Conservation (phyloP, 129 eudicot species). For the Helichrysum umbraculigerum region DNA sequence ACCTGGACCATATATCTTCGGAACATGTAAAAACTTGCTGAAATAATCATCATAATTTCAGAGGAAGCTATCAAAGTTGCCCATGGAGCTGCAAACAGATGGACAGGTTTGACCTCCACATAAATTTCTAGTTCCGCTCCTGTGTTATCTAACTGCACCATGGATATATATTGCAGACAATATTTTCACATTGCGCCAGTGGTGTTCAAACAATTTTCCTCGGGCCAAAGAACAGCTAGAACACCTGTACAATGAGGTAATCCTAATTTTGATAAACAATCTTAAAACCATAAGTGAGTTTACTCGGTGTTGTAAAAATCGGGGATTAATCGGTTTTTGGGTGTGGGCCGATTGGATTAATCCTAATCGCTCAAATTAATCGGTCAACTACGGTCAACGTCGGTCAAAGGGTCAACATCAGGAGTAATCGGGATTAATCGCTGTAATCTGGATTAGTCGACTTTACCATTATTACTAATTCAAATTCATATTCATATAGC, state of each 20-base stretch:
- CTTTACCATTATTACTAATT: too few relatives aligned
- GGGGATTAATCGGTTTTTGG: too few relatives aligned
- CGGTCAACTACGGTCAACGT: too few relatives aligned
- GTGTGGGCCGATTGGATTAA: too few relatives aligned
- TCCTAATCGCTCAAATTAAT: too few relatives aligned
- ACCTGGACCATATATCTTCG: background rate
- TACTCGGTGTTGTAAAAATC: too few relatives aligned
- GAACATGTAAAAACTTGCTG: background rate
- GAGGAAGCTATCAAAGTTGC: constrained; percentile 80
- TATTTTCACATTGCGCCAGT: constrained; percentile 79
- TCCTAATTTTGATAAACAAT: background rate
- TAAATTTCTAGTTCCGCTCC: constrained; percentile 15
- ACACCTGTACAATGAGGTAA: constrained; percentile 83
- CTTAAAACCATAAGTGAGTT: background rate
- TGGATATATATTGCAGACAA: constrained; percentile 50
- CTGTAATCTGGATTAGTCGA: too few relatives aligned
- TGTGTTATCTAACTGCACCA: background rate
- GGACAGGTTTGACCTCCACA: constrained; percentile 75
- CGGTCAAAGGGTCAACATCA: too few relatives aligned
- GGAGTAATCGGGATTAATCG: too few relatives aligned
- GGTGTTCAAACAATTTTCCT: constrained; percentile 95
- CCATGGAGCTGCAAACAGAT: constrained; percentile 86
- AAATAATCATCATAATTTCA: constrained; percentile 36
- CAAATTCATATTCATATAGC: too few relatives aligned
- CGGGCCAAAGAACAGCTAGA: constrained; percentile 98